Evolutionary conservation across 805 yeast species (phyloP), one percentile per base, ranked within the genome.

Genomic region (Yamadazyma phyllophila): DNA sequence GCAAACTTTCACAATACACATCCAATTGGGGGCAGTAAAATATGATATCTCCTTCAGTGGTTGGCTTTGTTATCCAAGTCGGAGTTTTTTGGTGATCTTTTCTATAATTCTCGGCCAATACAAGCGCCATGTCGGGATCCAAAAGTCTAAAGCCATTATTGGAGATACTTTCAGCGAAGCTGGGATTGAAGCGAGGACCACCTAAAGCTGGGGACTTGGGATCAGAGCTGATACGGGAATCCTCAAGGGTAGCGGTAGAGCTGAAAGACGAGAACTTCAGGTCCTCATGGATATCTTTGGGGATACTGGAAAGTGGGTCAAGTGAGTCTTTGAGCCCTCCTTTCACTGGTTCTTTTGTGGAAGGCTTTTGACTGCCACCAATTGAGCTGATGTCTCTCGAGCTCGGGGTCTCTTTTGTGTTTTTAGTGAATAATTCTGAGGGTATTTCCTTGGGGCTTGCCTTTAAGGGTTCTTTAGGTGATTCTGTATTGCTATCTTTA

Each of bases 11-110:
- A 51, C 88, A 79, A 52, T 77, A 80, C 1, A 83, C 67, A 52
- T 82, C 77, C 43, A 86, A 63, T 29, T 79, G 78, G 27, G 80
- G 76, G 55, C 83, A 81, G 61, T 79, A 82, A 62, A 74, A 86
- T 7, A 83, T 64, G 12, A 82, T 60, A 41, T 76, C 76, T 15
- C 81, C 84, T 42, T 72, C 75, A 10, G 71, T 68, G 1, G 84
- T 76, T n/a, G 77, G 64, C 39, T 77, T 73, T 0, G 89, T 85
- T 0, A 82, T 61, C 91, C 92, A 85, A 4, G 62, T 47, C 10
- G 66, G 61, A n/a, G 43, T 44, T 14, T 32, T 55, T 26, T 55
- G 50, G 34, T 58, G 45, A 5, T 44, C 40, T 11, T 44, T 42
- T 26, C 55, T 56, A 45, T 60, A 61, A 12, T 59, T 61, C 9